Base-by-base conservation (phyloP, 345 rosid species). In the Stellera chamaejasme region DNA sequence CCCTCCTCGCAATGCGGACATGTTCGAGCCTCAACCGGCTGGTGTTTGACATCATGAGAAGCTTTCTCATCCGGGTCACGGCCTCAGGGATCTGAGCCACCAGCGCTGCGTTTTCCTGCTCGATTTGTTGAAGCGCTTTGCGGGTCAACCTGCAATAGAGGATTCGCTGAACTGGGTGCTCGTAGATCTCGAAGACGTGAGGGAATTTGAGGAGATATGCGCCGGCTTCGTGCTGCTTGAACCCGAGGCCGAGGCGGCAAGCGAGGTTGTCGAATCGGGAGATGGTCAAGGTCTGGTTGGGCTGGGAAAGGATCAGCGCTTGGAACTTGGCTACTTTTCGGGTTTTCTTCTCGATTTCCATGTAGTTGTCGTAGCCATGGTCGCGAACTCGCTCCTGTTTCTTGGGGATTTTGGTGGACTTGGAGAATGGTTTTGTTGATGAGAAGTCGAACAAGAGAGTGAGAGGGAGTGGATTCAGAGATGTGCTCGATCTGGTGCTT, bases 301-400 rank as follows among this genome's bases (percentile, higher is more conserved):
- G 74, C 10, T 85, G 97, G 26, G 90, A 82, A 58, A 87, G 85
- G 23, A 93, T 83, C 7, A 89, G 23, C 43, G 80, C 64, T 43
- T 85, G 92, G 64, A 93, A 83, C 54, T 84, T 90, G n/a, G 87
- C 52, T 61, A 89, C 88, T 62, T 80, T 85, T 6, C 97, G 88
- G 44, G 70, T 78, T 59, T 89, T 89, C 59, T 90, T 90, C 81
- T 82, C 92, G 61, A 90, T 62, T 71, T 90, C 99, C 97, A 94
- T 90, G 90, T 85, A 94, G 69, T 87, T 75, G 79, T 94, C 99
- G 75, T 50, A 94, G 71, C 85, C 96, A 43, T 87, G 96, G 68
- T 94, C 97, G 58, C 96, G 92, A 12, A 90, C 82, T 50, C 97
- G 68, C 3, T 63, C 72, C 54, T 83, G 92, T 23, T 87, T 94